Percentiles rank a stretch among this genome's conserved stretches.
Evolutionary conservation across 108 stramenopile genomes (phyloP).

Genomic region (Seminavis robusta): DNA sequence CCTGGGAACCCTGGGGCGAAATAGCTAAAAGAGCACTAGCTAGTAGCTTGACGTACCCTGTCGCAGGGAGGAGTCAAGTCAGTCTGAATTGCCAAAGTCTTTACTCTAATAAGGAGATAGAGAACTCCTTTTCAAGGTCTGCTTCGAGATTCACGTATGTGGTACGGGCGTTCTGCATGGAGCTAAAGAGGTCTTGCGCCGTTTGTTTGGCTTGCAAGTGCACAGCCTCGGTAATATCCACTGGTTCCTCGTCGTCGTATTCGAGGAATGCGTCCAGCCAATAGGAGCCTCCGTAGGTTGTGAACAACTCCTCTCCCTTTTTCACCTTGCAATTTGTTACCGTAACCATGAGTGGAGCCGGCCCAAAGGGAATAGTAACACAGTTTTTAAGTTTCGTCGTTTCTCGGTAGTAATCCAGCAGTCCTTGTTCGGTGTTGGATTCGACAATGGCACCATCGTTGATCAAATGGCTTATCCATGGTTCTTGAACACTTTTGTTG

Average conservation of each 20-base stretch:
- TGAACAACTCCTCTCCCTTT: constrained; percentile 27
- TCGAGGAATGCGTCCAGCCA: constrained; percentile 8
- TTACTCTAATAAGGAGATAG: no score
- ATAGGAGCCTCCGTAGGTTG: constrained; percentile 20
- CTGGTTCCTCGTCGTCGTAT: background rate
- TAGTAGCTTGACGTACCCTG: no score
- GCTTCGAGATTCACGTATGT: background rate
- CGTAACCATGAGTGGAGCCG: constrained; percentile 16
- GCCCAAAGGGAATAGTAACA: constrained; percentile 26
- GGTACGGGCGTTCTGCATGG: background rate
- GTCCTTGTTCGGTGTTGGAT: constrained; percentile 18
- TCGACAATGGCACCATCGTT: constrained; percentile 43
- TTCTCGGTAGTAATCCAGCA: constrained; percentile 27
- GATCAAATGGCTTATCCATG: constrained; percentile 31
- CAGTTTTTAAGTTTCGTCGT: constrained; percentile 26
- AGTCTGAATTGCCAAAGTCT: no score
- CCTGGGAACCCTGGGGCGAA: no score
- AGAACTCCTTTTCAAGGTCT: constrained; percentile 6
- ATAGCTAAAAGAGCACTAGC: no score
- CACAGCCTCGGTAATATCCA: background rate
- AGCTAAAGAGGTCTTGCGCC: constrained; percentile 12
- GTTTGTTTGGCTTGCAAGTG: constrained; percentile 11
- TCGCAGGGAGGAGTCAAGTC: no score
- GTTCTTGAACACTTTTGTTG: constrained; percentile 8
- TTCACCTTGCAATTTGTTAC: constrained; percentile 16